Evolutionary conservation across 768 basidiomycete species (phyloP), one percentile per base, ranked within the genome.

Genomic region (Lactarius tabidus): DNA sequence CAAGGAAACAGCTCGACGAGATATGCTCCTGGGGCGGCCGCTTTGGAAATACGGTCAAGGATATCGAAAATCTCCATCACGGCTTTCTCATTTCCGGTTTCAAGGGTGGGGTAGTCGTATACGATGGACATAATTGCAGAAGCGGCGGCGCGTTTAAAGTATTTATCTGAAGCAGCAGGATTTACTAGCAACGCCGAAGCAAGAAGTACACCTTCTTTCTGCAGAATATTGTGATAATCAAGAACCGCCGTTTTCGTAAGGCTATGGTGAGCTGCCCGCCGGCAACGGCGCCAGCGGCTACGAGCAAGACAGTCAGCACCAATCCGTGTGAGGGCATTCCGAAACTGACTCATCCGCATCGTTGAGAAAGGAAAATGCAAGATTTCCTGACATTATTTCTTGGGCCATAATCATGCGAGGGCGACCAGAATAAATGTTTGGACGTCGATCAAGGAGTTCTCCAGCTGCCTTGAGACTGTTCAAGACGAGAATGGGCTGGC

Each of bases 381-480:
- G 60, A 3, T 75, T 73, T 14, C 76, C 72, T 3, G 74, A 73
- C 38, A 77, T 62, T 51, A 75, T 61, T 35, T 79, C 75, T 20
- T 63, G 65, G 2, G 67, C 72, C 20, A 77, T 71, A 35, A 76
- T 45, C 43, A 45, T 8, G 43, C n/a, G 43, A 12, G 43, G 43
- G n/a, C 43, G 43, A 23, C 9, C n/a, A 23, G 43, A 45, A 45
- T 45, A 45, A 23, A 45, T 45, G 43, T 1, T 23, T 12, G 43
- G 9, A 23, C 43, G 43, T 3, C 43, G 43, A 45, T 45, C 43
- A 45, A 45, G 43, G n/a, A 45, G 43, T n/a, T 45, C 43, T 12
- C n/a, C 43, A 45, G 43, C 43, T 45, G 43, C 43, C n/a, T 23
- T 23, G 20, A 45, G 10, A n/a, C 43, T 45, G 15, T 45, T 45